Conservation (phyloP, 2,329 filamentous ascomycete genomes). For the Cladosporium sp. region DNA sequence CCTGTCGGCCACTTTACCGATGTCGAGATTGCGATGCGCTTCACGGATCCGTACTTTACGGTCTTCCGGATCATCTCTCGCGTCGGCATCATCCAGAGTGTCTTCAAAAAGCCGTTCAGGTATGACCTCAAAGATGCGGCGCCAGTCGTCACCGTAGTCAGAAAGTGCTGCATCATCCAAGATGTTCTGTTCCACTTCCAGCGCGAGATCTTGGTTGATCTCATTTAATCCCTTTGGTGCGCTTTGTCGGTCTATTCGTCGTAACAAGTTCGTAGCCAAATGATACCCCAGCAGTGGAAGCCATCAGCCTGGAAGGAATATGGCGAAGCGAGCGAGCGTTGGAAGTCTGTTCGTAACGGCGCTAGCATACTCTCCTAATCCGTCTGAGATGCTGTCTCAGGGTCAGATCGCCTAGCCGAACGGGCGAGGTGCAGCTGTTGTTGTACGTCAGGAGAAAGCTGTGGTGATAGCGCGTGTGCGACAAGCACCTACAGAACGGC, state of each 20-base stretch:
- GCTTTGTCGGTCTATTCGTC: conserved; percentile 5
- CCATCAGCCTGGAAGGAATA: background rate
- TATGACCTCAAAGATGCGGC: conserved; percentile 8
- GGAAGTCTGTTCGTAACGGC: conserved; percentile 3
- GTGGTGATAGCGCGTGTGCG: background rate
- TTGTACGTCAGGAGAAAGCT: background rate
- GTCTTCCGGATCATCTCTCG: background rate
- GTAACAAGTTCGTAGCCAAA: conserved; percentile 17
- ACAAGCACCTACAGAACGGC: background rate
- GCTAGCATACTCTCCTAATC: background rate
- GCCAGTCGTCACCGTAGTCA: conserved; percentile 7
- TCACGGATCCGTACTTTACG: background rate
- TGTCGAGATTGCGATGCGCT: background rate
- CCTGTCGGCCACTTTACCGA: background rate
- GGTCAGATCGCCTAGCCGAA: background rate
- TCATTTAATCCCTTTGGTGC: background rate
- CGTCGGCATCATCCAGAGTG: background rate
- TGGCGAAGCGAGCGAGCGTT: conserved; percentile 2
- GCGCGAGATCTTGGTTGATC: conserved; percentile 7
- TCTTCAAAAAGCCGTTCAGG: conserved; percentile 12
- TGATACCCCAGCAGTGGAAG: background rate
- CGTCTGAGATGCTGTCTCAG: background rate
- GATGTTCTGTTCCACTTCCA: conserved; percentile 13
- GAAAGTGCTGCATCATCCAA: conserved; percentile 4
- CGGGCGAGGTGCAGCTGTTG: background rate